Evolutionary conservation across 495 filamentous ascomycete genomes (phyloP).

Genomic region (Hypoxylon fragiforme): DNA sequence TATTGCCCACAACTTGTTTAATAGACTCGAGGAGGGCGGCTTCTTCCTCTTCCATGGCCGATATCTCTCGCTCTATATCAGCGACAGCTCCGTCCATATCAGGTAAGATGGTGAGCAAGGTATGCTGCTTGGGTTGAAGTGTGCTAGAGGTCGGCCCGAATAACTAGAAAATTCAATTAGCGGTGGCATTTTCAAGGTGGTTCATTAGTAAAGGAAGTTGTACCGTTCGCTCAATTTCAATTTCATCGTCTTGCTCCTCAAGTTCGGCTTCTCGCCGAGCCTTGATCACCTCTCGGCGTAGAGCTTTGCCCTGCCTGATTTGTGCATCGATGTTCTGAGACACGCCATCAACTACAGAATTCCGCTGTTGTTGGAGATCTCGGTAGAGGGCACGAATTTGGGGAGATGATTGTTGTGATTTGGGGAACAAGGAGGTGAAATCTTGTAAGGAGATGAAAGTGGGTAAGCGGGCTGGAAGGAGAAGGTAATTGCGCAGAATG

Average conservation of each 20-base stretch:
- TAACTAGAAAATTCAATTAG: conserved; percentile 49
- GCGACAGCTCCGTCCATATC: conserved; percentile 67
- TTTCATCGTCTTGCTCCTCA: conserved; percentile 63
- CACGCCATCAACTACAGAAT: conserved; percentile 68
- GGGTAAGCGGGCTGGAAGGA: conserved; percentile 72
- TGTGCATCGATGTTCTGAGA: conserved; percentile 69
- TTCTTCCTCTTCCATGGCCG: conserved; percentile 65
- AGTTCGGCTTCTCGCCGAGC: conserved; percentile 56
- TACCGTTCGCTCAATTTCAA: conserved; percentile 72
- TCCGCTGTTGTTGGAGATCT: conserved; percentile 73
- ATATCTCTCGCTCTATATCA: conserved; percentile 68
- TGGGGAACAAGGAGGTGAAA: conserved; percentile 78
- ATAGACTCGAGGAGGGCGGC: conserved; percentile 62
- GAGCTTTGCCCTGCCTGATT: conserved; percentile 61
- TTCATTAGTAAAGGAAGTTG: conserved; percentile 21
- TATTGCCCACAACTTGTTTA: conserved; percentile 62
- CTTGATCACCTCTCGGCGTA: conserved; percentile 63
- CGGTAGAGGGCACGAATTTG: conserved; percentile 76
- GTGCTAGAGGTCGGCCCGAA: conserved; percentile 60
- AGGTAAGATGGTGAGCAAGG: conserved; percentile 63
- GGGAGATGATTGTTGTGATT: conserved; percentile 66
- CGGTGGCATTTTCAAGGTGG: background rate
- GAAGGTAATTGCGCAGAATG: conserved; percentile 77
- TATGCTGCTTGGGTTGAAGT: conserved; percentile 54
- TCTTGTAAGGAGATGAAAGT: conserved; percentile 71